Conservation (phyloP, 164 flowering plant genomes). For the grape (Vitis vinifera) region ASM3070453v1 NC_081823.1:25112501-25113000, state of each 20-base stretch:
- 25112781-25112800: not conserved
- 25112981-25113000: not conserved
- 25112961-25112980: not conserved
- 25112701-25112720: constrained; percentile 76
- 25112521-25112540: too few species aligned
- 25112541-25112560: too few species aligned
- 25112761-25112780: constrained; percentile 46
- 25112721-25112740: constrained; percentile 78
- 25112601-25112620: not conserved
- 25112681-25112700: constrained; percentile 73
- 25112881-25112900: constrained; percentile 94
- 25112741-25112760: constrained; percentile 94
- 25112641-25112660: constrained; percentile 83
- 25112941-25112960: constrained; percentile 80
- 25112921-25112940: constrained; percentile 98
- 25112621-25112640: constrained; percentile 23
- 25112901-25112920: constrained; percentile 91
- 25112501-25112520: too few species aligned
- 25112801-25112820: not conserved
- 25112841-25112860: constrained; percentile 2
- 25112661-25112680: constrained; percentile 98
- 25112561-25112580: too few species aligned
- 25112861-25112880: constrained; percentile 76
- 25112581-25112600: too few species aligned
- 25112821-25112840: not conserved